Percentiles rank a stretch among this genome's conserved stretches.
Evolutionary conservation across 441 rosid species (phyloP).

Genomic region (Adansonia grandidieri): DNA sequence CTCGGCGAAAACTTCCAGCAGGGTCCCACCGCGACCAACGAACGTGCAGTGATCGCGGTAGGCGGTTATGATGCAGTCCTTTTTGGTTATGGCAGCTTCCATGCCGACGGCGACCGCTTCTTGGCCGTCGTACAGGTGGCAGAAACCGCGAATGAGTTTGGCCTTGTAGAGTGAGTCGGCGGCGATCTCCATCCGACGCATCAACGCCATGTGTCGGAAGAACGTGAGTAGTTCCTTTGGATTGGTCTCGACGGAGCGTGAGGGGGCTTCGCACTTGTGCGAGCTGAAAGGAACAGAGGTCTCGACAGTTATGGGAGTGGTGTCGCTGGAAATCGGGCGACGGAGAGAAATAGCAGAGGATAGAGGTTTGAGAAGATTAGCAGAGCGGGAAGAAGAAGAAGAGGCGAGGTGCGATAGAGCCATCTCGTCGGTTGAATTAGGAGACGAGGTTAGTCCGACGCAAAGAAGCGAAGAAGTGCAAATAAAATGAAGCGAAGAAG

Average conservation of each 20-base stretch:
- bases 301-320: slow-evolving; percentile 75
- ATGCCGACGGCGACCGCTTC: slow-evolving; percentile 90
- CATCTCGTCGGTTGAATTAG: slow-evolving; percentile 44
- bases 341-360: slow-evolving; percentile 40
- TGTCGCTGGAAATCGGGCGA: slow-evolving; percentile 74
- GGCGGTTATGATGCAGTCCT: slow-evolving; percentile 83
- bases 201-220: slow-evolving; percentile 81
- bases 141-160: slow-evolving; percentile 92
- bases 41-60: slow-evolving; percentile 93
- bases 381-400: slow-evolving; percentile 45
- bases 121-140: slow-evolving; percentile 96
- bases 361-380: slow-evolving; percentile 48
- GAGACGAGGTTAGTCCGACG: slow-evolving; percentile 5
- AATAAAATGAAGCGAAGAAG: neutral
- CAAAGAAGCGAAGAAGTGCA: neutral
- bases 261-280: slow-evolving; percentile 81
- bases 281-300: slow-evolving; percentile 82
- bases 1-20: slow-evolving; percentile 72
- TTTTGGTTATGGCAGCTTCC: slow-evolving; percentile 90
- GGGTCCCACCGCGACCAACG: slow-evolving; percentile 85
- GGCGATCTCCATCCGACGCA: slow-evolving; percentile 96
- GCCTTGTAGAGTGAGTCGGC: slow-evolving; percentile 97
- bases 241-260: slow-evolving; percentile 74
- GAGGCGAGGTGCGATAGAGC: slow-evolving; percentile 60
- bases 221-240: slow-evolving; percentile 71